Evolutionary conservation across 768 basidiomycete species (phyloP).

Genomic region (Leucosporidium creatinivorum): DNA sequence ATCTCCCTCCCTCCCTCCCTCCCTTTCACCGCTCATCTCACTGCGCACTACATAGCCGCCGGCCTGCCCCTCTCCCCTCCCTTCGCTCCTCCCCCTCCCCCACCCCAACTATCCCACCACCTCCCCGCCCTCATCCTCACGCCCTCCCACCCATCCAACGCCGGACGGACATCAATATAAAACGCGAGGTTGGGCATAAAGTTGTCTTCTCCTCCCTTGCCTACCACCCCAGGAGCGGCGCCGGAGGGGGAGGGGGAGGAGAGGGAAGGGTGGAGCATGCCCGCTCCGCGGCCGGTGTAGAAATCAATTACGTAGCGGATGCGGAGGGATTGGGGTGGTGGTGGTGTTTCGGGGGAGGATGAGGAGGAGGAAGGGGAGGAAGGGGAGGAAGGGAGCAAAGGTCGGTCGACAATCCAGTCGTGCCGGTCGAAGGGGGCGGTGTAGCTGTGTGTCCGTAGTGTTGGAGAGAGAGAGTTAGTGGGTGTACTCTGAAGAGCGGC

Average conservation of each 20-base stretch:
- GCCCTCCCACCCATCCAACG: constrained; percentile 91
- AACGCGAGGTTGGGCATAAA: constrained; percentile 58
- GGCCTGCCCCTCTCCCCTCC: too few relatives aligned
- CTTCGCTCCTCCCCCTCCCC: too few relatives aligned
- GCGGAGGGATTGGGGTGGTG: constrained; percentile 55
- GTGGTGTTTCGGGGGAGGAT: background rate
- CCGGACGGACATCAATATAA: constrained; percentile 88
- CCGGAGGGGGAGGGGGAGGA: background rate
- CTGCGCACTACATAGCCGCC: too few relatives aligned
- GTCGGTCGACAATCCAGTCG: constrained; percentile 93
- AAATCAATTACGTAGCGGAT: constrained; percentile 97
- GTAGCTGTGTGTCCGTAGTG: constrained; percentile 53
- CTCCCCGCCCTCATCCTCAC: constrained; percentile 55
- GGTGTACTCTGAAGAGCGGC: background rate
- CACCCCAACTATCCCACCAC: constrained; percentile 5
- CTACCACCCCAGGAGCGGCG: constrained; percentile 38
- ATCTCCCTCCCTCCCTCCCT: too few relatives aligned
- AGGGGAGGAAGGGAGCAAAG: constrained; percentile 39
- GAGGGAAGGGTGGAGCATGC: constrained; percentile 21
- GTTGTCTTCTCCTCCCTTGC: constrained; percentile 26
- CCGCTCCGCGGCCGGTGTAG: constrained; percentile 65
- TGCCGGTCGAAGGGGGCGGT: constrained; percentile 91
- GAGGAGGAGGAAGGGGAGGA: background rate
- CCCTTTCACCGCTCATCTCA: too few relatives aligned
- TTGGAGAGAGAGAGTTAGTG: background rate